Conservation (phyloP, 352 stramenopile genomes). For the Thraustochytrium sp. region DNA sequence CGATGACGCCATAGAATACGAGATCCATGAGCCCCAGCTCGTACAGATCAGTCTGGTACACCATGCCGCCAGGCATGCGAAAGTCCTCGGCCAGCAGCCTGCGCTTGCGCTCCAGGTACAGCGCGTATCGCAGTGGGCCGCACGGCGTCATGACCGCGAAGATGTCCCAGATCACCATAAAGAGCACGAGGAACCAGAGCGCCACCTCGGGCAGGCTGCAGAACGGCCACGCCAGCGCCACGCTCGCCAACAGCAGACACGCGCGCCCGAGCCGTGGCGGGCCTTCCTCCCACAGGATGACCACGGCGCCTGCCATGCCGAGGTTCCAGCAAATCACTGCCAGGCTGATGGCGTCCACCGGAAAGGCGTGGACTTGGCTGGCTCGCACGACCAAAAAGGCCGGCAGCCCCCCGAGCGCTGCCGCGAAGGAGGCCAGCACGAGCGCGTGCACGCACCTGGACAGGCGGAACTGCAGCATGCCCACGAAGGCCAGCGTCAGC, state of each 20-base stretch:
- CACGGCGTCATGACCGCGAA: slow-evolving; percentile 7
- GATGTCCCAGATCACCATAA: background rate
- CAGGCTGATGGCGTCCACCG: background rate
- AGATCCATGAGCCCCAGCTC: slow-evolving; percentile 28
- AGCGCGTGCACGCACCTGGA: background rate
- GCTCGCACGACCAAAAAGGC: background rate
- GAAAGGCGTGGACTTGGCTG: background rate
- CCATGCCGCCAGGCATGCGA: background rate
- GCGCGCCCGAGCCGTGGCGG: background rate
- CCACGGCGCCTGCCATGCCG: background rate
- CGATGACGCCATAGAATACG: slow-evolving; percentile 34
- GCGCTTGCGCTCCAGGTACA: slow-evolving; percentile 11
- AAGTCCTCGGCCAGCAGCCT: background rate
- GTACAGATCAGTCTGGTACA: background rate
- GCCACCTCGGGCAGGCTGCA: background rate
- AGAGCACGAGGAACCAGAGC: slow-evolving; percentile 9
- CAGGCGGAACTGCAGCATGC: background rate
- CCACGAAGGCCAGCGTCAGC: background rate
- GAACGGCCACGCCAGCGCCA: slow-evolving; percentile 14
- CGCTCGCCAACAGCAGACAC: background rate
- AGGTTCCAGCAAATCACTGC: background rate
- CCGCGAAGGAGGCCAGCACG: background rate
- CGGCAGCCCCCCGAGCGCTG: background rate
- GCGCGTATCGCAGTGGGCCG: background rate
- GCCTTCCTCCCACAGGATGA: background rate